A percentile compares a stretch with the other conserved stretches of the same genome.
Evolutionary conservation across 352 stramenopile species (phyloP).

Genomic region (Achlya hypogyna): DNA sequence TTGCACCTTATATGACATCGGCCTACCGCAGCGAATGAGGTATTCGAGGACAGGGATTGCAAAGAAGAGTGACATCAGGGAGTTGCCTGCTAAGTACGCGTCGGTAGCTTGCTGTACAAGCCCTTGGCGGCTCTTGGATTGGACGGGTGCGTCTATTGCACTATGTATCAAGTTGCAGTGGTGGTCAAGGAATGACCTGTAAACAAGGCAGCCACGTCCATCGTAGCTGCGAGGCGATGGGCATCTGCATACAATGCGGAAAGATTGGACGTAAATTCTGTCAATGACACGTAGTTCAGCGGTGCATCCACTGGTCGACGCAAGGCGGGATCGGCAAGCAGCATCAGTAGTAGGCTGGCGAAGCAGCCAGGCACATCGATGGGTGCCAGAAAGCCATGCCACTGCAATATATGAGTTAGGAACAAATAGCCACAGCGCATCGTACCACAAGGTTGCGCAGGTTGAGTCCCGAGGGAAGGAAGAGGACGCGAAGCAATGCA

Average conservation of each 20-base stretch:
- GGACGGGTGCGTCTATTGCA: background rate
- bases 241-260: background rate
- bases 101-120: background rate
- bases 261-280: background rate
- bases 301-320: background rate
- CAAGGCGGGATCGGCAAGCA: slow-evolving; percentile 1
- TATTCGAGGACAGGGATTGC: slow-evolving; percentile 61
- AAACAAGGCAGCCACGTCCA: background rate
- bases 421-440: background rate
- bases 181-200: too few species aligned
- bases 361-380: slow-evolving; percentile 1
- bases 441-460: slow-evolving; percentile 15
- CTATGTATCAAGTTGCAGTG: background rate
- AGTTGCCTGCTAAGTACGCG: slow-evolving; percentile 24
- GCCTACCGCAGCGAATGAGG: slow-evolving; percentile 28
- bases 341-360: background rate
- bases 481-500: slow-evolving; percentile 8
- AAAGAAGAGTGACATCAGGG: slow-evolving; percentile 48
- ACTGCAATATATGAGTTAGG: background rate
- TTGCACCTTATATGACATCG: background rate
- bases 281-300: background rate
- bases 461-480: slow-evolving; percentile 14
- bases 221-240: background rate
- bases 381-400: slow-evolving; percentile 16
- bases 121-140: background rate